Evolutionary conservation across 192 early-diverging fungal genomes (phyloP).

Genomic region (Mortierella antarctica): DNA sequence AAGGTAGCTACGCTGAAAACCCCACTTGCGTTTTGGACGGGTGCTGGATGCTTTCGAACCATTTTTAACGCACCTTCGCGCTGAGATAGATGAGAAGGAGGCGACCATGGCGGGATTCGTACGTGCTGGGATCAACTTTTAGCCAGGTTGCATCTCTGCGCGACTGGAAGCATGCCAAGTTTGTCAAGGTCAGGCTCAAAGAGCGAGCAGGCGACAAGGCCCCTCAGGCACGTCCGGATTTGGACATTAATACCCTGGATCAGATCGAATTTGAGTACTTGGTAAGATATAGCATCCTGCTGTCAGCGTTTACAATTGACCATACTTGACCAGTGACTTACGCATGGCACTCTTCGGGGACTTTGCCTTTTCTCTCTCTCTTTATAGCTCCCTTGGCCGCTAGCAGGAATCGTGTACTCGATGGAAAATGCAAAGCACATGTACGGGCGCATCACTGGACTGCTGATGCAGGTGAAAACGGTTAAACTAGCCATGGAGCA

Average conservation of each 20-base stretch:
- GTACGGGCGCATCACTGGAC: slow-evolving; percentile 36
- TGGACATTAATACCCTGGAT: slow-evolving; percentile 13
- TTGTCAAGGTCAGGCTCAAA: slow-evolving; percentile 25
- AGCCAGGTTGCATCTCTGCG: slow-evolving; percentile 12
- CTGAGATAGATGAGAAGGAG: slow-evolving; percentile 21
- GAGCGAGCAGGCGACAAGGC: neutral
- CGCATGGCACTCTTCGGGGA: neutral
- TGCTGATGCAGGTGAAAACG: slow-evolving; percentile 39
- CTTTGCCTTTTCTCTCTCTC: neutral
- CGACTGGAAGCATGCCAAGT: slow-evolving; percentile 30
- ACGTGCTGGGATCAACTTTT: slow-evolving; percentile 36
- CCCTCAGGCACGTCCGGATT: neutral
- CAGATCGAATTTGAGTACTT: slow-evolving; percentile 43
- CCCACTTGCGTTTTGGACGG: neutral
- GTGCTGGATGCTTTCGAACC: neutral
- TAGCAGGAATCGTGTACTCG: slow-evolving; percentile 31
- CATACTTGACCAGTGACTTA: neutral
- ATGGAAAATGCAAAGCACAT: slow-evolving; percentile 22
- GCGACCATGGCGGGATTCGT: slow-evolving; percentile 32
- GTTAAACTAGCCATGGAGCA: slow-evolving; percentile 38
- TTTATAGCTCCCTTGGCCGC: slow-evolving; percentile 37
- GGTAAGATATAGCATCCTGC: slow-evolving; percentile 12
- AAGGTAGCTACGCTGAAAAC: slow-evolving; percentile 21
- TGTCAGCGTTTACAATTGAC: neutral
- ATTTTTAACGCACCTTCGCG: neutral